Percentiles rank a stretch among this genome's conserved stretches.
Conservation (phyloP, 176 grass and related monocot species). For the Oryza brachyantha region DNA sequence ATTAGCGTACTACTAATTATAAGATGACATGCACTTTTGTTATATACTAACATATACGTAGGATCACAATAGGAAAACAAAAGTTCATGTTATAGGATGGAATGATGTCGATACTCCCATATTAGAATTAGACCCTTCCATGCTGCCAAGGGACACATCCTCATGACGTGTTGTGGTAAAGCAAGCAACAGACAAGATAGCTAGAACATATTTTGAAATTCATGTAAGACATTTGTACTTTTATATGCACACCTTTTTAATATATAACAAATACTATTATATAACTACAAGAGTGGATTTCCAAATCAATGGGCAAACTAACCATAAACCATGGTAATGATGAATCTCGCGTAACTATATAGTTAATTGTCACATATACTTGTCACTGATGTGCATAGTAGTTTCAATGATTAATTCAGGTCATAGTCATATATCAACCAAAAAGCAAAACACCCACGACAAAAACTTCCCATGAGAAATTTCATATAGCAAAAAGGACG, state of each 20-base stretch:
- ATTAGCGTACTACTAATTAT: constrained; percentile 14
- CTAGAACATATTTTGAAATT: not conserved
- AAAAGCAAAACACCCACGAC: not conserved
- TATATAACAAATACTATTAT: not conserved
- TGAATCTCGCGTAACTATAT: not conserved
- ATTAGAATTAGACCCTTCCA: not conserved
- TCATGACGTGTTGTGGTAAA: not conserved
- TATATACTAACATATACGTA: not conserved
- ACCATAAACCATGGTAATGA: not conserved
- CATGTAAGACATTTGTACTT: not conserved
- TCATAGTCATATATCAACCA: not conserved
- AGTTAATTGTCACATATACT: not conserved
- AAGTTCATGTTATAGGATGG: not conserved
- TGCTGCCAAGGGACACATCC: not conserved
- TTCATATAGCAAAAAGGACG: not conserved
- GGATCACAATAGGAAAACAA: not conserved
- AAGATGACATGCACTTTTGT: not conserved
- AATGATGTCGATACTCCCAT: constrained; percentile 21
- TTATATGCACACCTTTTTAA: not conserved
- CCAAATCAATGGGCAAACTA: not conserved
- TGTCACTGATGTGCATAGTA: not conserved
- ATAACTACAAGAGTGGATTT: not conserved
- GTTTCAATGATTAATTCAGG: not conserved
- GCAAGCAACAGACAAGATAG: not conserved
- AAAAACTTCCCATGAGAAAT: not conserved